A percentile compares a stretch with the other conserved stretches of the same genome.
Evolutionary conservation across 2,329 filamentous ascomycete genomes (phyloP).

Genomic region (Aquanectria penicillioides): DNA sequence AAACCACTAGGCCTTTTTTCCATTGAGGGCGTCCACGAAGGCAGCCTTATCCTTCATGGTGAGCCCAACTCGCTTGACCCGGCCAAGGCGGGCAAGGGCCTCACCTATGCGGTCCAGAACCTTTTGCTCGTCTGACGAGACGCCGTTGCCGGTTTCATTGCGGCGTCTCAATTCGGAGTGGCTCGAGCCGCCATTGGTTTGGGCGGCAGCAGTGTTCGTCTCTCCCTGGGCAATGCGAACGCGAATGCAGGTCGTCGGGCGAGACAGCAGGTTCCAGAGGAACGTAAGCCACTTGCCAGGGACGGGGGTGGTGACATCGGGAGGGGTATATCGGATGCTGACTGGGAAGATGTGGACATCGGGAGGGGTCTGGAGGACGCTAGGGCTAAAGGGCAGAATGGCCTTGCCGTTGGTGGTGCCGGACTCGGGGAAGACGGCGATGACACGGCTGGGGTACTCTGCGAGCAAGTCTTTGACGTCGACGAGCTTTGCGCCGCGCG

Average conservation of each 20-base stretch:
- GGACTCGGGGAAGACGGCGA: slow-evolving; percentile 93
- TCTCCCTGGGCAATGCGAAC: slow-evolving; percentile 88
- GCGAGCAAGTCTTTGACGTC: slow-evolving; percentile 71
- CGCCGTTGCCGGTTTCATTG: slow-evolving; percentile 44
- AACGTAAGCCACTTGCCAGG: slow-evolving; percentile 79
- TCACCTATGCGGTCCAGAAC: slow-evolving; percentile 85
- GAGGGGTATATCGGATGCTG: slow-evolving; percentile 86
- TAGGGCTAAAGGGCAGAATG: slow-evolving; percentile 84
- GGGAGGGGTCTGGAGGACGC: slow-evolving; percentile 73
- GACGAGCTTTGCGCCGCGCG: slow-evolving; percentile 61
- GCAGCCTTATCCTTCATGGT: slow-evolving; percentile 83
- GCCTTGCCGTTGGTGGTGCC: slow-evolving; percentile 94
- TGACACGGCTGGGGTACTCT: slow-evolving; percentile 76
- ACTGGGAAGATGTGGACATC: slow-evolving; percentile 87
- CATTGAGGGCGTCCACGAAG: slow-evolving; percentile 77
- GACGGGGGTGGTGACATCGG: slow-evolving; percentile 90
- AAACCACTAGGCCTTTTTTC: slow-evolving; percentile 52
- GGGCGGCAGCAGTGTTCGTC: slow-evolving; percentile 57
- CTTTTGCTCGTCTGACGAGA: slow-evolving; percentile 69
- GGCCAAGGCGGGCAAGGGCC: slow-evolving; percentile 83
- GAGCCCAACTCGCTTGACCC: slow-evolving; percentile 89
- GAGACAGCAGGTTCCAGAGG: slow-evolving; percentile 85
- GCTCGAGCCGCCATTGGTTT: slow-evolving; percentile 47
- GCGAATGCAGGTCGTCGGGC: slow-evolving; percentile 87
- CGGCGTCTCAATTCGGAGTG: slow-evolving; percentile 43